A percentile compares a stretch with the other conserved stretches of the same genome.
These are phyloP conservation scores for Sphaceloma murrayae DNA, from an alignment of 2,329 filamentous ascomycete genomes.

Conservation along the genomic window DNA sequence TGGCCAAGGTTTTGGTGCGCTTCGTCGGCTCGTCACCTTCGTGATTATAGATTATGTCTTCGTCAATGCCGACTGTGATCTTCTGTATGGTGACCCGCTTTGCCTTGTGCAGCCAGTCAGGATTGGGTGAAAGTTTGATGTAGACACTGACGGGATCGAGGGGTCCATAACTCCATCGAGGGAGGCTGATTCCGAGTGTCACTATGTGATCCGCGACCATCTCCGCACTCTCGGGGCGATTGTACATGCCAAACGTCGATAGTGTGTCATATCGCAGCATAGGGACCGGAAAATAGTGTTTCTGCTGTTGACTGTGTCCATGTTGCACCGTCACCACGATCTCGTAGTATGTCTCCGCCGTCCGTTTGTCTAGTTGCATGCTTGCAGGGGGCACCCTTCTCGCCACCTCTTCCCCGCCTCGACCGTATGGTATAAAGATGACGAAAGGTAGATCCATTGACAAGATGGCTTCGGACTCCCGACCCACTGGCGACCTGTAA, in stretches of 20 bases:
- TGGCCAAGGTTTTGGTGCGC: conserved; percentile 78
- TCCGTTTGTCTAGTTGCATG: conserved; percentile 78
- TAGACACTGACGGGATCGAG: conserved; percentile 92
- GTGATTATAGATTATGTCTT: conserved; percentile 97
- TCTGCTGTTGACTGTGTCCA: conserved; percentile 74
- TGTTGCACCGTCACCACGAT: conserved; percentile 93
- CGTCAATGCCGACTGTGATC: conserved; percentile 87
- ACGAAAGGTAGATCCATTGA: conserved; percentile 97
- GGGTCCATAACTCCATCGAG: conserved; percentile 92
- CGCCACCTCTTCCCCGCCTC: conserved; percentile 81
- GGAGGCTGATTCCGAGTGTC: conserved; percentile 81
- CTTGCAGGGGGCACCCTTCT: conserved; percentile 86
- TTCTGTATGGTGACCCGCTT: conserved; percentile 87
- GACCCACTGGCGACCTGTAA: conserved; percentile 74
- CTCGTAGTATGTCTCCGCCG: conserved; percentile 96
- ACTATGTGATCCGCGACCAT: conserved; percentile 82
- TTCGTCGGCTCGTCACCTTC: conserved; percentile 91
- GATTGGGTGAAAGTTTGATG: conserved; percentile 86
- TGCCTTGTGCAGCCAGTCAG: conserved; percentile 83
- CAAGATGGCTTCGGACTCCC: conserved; percentile 78
- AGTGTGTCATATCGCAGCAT: conserved; percentile 90
- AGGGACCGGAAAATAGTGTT: conserved; percentile 83
- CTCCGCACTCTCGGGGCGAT: conserved; percentile 81
- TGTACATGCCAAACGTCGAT: conserved; percentile 99
- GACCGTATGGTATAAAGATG: conserved; percentile 90